Evolutionary conservation across 257 asterid species (phyloP), one percentile per base, ranked within the genome.

Genomic region (Salvia miltiorrhiza): DNA sequence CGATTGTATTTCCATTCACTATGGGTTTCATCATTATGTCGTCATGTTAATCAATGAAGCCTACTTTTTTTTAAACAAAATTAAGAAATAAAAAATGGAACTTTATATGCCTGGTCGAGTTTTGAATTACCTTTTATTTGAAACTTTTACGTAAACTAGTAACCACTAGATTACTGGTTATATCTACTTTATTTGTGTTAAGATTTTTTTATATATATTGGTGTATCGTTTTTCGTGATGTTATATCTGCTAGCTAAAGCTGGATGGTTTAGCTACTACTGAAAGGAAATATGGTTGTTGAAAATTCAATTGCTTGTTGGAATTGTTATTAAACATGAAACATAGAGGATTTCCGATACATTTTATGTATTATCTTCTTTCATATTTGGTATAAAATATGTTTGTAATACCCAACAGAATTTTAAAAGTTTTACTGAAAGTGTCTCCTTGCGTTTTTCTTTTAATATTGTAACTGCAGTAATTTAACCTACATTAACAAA

Each of bases 71-170:
- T 7, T 30, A 30, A n/a, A n/a, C n/a, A n/a, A n/a, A n/a, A 30
- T 30, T 30, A 30, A 30, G 35, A 30, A 30, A 30, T 30, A 7
- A 30, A 30, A 30, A 30, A 30, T 30, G 35, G 4, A 30, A 28
- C 7, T 30, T 30, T 7, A 30, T 30, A 30, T 30, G 35, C 35
- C 35, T 30, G 6, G 35, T 30, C 35, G 5, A 14, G 50, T 44
- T 44, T 20, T 44, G 6, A 4, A 44, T 44, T 13, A 4, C 50
- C 50, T 16, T 44, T 44, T 44, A 44, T 41, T 43, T 54, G 56
- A 33, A 78, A 63, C 52, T 14, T 39, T 2, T 17, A 48, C 61
- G 14, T 56, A n/a, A 24, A 63, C 50, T 63, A 33, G 50, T 68
- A 49, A 20, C 63, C 13, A 4, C 50, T 30, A 30, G 5, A 30